These are phyloP conservation scores for Dalbergia cultrata DNA, from an alignment of 306 rosid genomes.

Conservation along the genomic window DNA sequence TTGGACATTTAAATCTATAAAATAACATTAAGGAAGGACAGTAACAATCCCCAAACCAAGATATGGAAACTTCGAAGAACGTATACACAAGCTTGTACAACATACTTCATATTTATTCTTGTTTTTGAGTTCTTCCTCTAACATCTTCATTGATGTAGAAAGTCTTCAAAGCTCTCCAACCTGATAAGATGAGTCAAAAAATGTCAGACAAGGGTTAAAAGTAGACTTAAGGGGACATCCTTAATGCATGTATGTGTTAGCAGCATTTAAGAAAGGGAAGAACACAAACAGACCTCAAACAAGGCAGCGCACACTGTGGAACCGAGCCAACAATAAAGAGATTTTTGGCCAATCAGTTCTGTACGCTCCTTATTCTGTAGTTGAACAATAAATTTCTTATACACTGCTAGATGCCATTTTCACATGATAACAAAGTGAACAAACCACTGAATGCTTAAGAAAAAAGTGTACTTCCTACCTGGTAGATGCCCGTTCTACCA, in stretches of 20 bases:
- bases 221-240: neutral
- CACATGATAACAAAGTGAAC: neutral
- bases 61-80: conserved; percentile 19
- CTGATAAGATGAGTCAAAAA: conserved; percentile 53
- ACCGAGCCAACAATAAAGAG: conserved; percentile 93
- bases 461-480: conserved; percentile 48
- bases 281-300: conserved; percentile 79
- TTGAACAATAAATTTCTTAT: conserved; percentile 32
- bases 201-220: conserved; percentile 30
- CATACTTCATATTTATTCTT: conserved; percentile 77
- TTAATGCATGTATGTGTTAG: neutral
- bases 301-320: conserved; percentile 77
- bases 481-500: conserved; percentile 71
- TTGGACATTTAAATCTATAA: too few relatives aligned
- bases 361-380: conserved; percentile 83
- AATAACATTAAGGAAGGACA: neutral
- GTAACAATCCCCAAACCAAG: neutral
- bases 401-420: neutral
- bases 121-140: conserved; percentile 80
- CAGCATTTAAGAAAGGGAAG: too few relatives aligned
- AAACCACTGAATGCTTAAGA: conserved; percentile 1
- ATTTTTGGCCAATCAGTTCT: conserved; percentile 80
- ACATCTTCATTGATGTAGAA: conserved; percentile 80
- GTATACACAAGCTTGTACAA: conserved; percentile 26
- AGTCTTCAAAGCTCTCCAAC: conserved; percentile 96